Evolutionary conservation across 1,284 basidiomycete genomes (phyloP).

Genomic region (Leccinum subfulvum): DNA sequence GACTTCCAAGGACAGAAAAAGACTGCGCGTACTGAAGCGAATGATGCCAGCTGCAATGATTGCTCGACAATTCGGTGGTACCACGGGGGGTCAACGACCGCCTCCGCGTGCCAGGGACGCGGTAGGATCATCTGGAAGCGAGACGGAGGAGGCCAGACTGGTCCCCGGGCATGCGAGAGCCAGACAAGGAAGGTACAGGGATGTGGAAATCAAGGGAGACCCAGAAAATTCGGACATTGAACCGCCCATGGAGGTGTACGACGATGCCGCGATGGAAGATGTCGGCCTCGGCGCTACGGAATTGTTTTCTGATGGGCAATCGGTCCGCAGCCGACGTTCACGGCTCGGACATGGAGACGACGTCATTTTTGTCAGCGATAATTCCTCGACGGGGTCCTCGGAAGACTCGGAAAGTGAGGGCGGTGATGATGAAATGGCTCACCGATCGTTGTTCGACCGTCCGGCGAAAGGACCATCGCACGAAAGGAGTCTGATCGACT

Average conservation of each 20-base stretch:
- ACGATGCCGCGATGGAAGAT: not conserved
- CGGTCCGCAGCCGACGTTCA: constrained; percentile 9
- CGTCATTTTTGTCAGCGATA: constrained; percentile 29
- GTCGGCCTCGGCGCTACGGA: not conserved
- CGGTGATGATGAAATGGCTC: constrained; percentile 32
- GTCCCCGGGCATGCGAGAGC: constrained; percentile 47
- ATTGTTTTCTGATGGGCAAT: constrained; percentile 18
- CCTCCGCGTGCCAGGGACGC: constrained; percentile 17
- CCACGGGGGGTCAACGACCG: constrained; percentile 4
- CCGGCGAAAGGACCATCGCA: constrained; percentile 25
- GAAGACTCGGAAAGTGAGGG: constrained; percentile 28
- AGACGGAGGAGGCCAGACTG: constrained; percentile 34
- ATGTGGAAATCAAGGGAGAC: constrained; percentile 43
- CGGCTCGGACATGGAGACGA: constrained; percentile 11
- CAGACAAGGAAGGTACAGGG: constrained; percentile 34
- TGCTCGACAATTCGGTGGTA: constrained; percentile 25
- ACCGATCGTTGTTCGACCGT: constrained; percentile 32
- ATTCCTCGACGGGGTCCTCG: constrained; percentile 22
- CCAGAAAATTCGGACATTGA: constrained; percentile 46
- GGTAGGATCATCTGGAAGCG: constrained; percentile 27
- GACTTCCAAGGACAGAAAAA: constrained; percentile 33
- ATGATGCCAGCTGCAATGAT: constrained; percentile 51
- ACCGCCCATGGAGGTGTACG: not conserved
- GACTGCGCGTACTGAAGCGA: constrained; percentile 36
- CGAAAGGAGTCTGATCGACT: constrained; percentile 53